Percentiles rank a stretch among this genome's conserved stretches.
These are phyloP conservation scores for Paralagenidium karlingii DNA, from an alignment of 352 stramenopile species.

Conservation along the genomic window DNA sequence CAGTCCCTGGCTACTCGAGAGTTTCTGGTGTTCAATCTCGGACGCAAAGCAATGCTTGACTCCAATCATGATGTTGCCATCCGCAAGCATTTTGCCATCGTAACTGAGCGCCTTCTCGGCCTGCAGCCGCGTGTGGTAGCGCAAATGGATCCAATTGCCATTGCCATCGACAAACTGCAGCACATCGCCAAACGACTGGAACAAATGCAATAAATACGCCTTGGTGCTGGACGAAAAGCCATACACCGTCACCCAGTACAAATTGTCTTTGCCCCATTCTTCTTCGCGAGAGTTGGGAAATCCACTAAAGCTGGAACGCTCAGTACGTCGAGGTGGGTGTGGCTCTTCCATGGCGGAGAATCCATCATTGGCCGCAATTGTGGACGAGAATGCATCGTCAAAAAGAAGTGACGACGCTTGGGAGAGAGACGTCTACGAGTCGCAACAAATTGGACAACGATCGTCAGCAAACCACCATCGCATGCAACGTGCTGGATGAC, in stretches of 20 bases:
- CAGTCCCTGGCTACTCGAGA: neutral
- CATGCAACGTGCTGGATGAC: too few species aligned
- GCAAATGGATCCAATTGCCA: constrained; percentile 73
- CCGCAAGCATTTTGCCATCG: constrained; percentile 41
- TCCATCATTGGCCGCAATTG: too few species aligned
- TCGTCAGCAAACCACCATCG: neutral
- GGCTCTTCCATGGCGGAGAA: too few species aligned
- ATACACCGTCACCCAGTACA: constrained; percentile 79
- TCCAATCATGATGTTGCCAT: constrained; percentile 67
- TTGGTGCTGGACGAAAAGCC: constrained; percentile 51
- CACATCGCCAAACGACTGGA: constrained; percentile 62
- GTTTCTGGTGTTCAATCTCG: constrained; percentile 46
- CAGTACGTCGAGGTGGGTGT: neutral
- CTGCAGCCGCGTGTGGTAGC: constrained; percentile 66
- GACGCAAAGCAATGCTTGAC: constrained; percentile 68
- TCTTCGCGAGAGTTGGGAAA: constrained; percentile 45
- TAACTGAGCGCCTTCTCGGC: constrained; percentile 69
- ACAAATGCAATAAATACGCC: constrained; percentile 59
- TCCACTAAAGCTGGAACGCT: constrained; percentile 6
- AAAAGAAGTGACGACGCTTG: neutral
- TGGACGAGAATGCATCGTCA: neutral
- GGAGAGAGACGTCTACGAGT: neutral
- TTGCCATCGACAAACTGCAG: constrained; percentile 41
- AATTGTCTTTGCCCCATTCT: constrained; percentile 64
- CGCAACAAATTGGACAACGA: neutral